phyloP scores from a whole-genome alignment of 345 rosid species.

The Acer saccharum region DNA sequence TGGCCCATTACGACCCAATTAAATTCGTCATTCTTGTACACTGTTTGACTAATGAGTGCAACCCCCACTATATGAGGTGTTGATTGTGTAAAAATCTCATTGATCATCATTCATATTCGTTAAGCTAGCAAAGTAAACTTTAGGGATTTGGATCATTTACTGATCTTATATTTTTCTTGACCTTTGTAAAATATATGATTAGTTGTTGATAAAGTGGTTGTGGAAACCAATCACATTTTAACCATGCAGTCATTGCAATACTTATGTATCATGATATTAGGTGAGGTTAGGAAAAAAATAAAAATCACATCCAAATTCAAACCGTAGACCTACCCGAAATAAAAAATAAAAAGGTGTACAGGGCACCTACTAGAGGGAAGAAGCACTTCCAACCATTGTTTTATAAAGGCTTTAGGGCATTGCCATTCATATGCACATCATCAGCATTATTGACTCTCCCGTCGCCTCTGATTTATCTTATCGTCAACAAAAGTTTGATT shows the following conservation, averaged over 20 bases:
- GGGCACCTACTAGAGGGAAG: neutral
- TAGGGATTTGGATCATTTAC: neutral
- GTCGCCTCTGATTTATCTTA: neutral
- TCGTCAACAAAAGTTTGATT: neutral
- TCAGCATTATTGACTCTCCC: neutral
- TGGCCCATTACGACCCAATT: neutral
- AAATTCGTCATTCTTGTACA: neutral
- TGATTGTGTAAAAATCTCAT: neutral
- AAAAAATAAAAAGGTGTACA: neutral
- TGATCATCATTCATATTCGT: neutral
- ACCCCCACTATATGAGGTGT: neutral
- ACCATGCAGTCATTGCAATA: too few relatives aligned
- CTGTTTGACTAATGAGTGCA: neutral
- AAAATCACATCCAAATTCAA: too few relatives aligned
- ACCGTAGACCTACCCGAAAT: neutral
- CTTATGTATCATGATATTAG: too few relatives aligned
- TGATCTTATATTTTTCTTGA: too few relatives aligned
- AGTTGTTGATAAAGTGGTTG: too few relatives aligned
- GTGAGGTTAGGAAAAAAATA: too few relatives aligned
- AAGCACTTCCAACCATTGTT: conserved; percentile 3
- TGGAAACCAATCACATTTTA: too few relatives aligned
- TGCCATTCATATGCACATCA: neutral
- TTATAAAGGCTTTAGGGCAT: neutral
- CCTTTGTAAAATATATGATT: too few relatives aligned
- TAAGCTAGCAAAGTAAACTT: neutral